Base-by-base conservation (phyloP, 169 alveolate species). In the Babesia divergens region DNA sequence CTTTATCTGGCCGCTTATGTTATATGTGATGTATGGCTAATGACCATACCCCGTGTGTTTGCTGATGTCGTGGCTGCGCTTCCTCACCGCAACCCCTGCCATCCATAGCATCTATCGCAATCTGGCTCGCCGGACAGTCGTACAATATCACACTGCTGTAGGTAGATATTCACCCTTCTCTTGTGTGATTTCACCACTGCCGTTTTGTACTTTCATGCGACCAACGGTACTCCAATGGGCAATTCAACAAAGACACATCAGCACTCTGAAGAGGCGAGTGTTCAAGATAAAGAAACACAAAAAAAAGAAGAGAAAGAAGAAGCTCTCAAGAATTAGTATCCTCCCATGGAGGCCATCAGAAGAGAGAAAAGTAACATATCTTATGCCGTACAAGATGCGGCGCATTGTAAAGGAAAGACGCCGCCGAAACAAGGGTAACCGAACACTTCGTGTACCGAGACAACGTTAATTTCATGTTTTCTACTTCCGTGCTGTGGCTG, bases 271-370 rank as follows among this genome's bases (percentile, higher is more conserved):
- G 75, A 79, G 93, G 77, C 65, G 91, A 22, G 77, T 71, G 54
- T 89, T 82, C 70, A 84, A 84, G 66, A 89, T 89, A 44, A 74
- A 86, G 46, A 89, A 89, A 68, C 93, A 89, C 84, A 85, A 84
- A 74, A 89, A 84, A 74, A 89, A 84, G 82, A 89, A 89, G 62
- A 82, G 90, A 76, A 89, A 84, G 74, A 89, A 89, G 75, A 49
- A 74, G 42, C 53, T 81, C 79, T 82, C 88, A 69, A 82, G 91
- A 28, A 37, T 81, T 75, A 77, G 82, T 50, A 53, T 82, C 20
- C 84, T 89, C 7, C 91, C 91, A 6, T 84, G 91, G 91, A 54
- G 84, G 54, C 91, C 93, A 22, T 43, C 43, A 11, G 44, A 46
- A 8, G 88, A 74, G 20, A 65, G 60, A 28, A 83, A 84, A 53